These are phyloP conservation scores for Talaromyces piceae DNA, from an alignment of 2,329 filamentous ascomycete species.

Conservation along the genomic window DNA sequence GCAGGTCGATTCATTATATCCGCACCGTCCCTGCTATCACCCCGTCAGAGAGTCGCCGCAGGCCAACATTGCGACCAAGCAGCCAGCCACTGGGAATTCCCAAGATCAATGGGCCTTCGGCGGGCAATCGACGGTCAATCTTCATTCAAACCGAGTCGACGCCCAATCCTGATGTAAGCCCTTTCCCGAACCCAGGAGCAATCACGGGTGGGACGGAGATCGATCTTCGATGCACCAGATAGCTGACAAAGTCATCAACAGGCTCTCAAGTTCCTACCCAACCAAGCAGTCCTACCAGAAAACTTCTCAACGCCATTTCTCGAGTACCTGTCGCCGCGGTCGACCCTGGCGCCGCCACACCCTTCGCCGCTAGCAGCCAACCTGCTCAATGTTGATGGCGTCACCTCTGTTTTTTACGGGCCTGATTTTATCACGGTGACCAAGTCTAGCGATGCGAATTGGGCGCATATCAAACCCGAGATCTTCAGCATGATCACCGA, in stretches of 20 bases:
- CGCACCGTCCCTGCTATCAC: conserved; percentile 41
- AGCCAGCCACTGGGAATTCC: conserved; percentile 33
- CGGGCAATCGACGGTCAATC: conserved; percentile 59
- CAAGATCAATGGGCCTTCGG: conserved; percentile 32
- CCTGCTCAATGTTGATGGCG: conserved; percentile 86
- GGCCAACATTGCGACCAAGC: conserved; percentile 38
- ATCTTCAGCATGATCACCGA: conserved; percentile 94
- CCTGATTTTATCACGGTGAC: conserved; percentile 94
- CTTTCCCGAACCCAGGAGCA: no score
- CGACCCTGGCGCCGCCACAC: conserved; percentile 79
- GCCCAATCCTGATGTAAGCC: conserved; percentile 80
- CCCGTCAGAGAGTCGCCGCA: conserved; percentile 38
- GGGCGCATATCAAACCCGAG: conserved; percentile 92
- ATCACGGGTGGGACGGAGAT: no score
- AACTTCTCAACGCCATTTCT: conserved; percentile 68
- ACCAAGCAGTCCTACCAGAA: conserved; percentile 74
- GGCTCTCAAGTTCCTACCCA: conserved; percentile 90
- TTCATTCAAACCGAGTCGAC: conserved; percentile 97
- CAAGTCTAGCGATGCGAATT: conserved; percentile 79
- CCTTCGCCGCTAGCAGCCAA: conserved; percentile 85
- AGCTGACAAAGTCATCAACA: conserved; percentile 10
- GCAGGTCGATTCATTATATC: conserved; percentile 19
- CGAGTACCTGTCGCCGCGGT: conserved; percentile 84
- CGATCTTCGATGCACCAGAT: no score
- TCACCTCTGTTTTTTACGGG: conserved; percentile 92